These are phyloP conservation scores for Cyberlindnera lachancei DNA, from an alignment of 805 yeast genomes.

Conservation along the genomic window DNA sequence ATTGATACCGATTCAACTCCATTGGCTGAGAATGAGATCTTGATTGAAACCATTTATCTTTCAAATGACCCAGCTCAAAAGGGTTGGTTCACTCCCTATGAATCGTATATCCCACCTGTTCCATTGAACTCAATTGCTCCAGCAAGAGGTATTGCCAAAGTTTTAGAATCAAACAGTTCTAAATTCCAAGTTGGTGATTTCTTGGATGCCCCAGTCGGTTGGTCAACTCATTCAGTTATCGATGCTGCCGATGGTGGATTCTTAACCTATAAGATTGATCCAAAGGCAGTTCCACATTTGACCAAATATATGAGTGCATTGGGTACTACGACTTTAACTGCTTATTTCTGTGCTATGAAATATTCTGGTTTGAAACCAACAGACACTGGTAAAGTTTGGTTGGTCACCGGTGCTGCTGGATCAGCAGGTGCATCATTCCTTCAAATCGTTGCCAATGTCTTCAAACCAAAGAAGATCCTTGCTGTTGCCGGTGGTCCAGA, in stretches of 20 bases:
- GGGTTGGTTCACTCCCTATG: slow-evolving; percentile 38
- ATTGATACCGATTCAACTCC: slow-evolving; percentile 16
- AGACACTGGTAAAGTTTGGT: slow-evolving; percentile 35
- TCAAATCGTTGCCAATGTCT: slow-evolving; percentile 46
- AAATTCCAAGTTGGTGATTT: slow-evolving; percentile 37
- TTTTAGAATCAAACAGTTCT: slow-evolving; percentile 38
- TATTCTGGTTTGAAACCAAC: slow-evolving; percentile 40
- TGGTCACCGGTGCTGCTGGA: slow-evolving; percentile 63
- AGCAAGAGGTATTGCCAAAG: slow-evolving; percentile 44
- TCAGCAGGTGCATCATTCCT: slow-evolving; percentile 61
- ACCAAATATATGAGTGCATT: slow-evolving; percentile 39
- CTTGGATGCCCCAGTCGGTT: slow-evolving; percentile 35
- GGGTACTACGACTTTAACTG: slow-evolving; percentile 56
- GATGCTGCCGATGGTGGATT: slow-evolving; percentile 8
- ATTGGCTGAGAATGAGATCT: slow-evolving; percentile 33
- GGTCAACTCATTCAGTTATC: slow-evolving; percentile 42
- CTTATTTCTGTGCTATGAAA: slow-evolving; percentile 46
- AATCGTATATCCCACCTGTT: slow-evolving; percentile 24
- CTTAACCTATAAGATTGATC: slow-evolving; percentile 8
- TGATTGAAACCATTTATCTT: slow-evolving; percentile 37
- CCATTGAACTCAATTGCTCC: slow-evolving; percentile 38
- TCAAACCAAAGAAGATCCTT: slow-evolving; percentile 47
- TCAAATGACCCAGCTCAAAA: slow-evolving; percentile 62
- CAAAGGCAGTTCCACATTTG: slow-evolving; percentile 22
- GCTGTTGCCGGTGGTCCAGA: slow-evolving; percentile 57